Base-by-base conservation (phyloP, 768 basidiomycete genomes). In the Cystobasidium onofrii region DNA sequence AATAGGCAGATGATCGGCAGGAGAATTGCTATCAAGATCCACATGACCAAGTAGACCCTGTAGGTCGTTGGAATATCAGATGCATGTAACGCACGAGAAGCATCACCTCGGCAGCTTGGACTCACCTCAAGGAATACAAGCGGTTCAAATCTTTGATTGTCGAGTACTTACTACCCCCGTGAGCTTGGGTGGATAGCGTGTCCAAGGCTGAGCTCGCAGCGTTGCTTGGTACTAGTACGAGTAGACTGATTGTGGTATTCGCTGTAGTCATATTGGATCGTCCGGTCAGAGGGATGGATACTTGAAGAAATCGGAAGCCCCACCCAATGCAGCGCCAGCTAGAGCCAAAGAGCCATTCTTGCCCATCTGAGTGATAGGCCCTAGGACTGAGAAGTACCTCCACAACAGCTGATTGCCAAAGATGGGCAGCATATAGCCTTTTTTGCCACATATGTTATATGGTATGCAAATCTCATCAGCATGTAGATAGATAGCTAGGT, bases 291-390 rank as follows among this genome's bases (percentile, higher is more conserved):
- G n/a, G n/a, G n/a, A n/a, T n/a, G n/a, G n/a, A n/a, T n/a, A n/a
- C n/a, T n/a, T n/a, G n/a, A n/a, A n/a, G n/a, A n/a, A n/a, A n/a
- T n/a, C n/a, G n/a, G n/a, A n/a, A n/a, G n/a, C n/a, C 69, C 2
- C 33, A 71, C 69, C 69, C 20, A 71, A 54, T 12, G 54, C 23
- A 36, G 54, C 69, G 34, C 54, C 69, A n/a, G 54, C 69, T 18
- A 71, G 55, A 44, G 50, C 18, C 20, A 57, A 17, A 41, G 54
- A 18, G 18, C 69, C 69, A 27, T 36, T 54, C 55, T 36, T 29
- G 12, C 69, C 69, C 69, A 71, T 71, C 69, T 34, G 27, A n/a
- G 69, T 57, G n/a, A 71, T 31, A 36, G 69, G 69, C 12, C 69
- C 69, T 3, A 71, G 55, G 7, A 71, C 33, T 17, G 55, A 55